phyloP scores from a whole-genome alignment of 352 stramenopile genomes.

The Pythium plurisporium region DNA sequence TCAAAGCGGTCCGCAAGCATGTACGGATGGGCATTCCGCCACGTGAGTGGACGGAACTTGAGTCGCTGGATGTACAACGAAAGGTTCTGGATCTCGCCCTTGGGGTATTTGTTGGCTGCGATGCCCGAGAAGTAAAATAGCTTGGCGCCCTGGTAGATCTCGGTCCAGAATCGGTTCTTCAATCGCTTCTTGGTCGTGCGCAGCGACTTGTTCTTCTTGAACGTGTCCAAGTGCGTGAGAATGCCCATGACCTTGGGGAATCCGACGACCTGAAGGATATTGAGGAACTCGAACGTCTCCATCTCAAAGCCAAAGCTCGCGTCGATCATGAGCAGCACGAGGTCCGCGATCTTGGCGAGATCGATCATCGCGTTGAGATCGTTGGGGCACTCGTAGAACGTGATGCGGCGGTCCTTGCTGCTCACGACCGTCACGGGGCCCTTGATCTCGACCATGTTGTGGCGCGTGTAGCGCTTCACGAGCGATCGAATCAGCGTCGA shows the following conservation, averaged over 20 bases:
- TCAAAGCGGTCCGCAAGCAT: conserved; percentile 97
- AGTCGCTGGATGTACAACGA: conserved; percentile 96
- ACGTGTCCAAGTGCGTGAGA: conserved; percentile 98
- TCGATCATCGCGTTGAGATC: conserved; percentile 93
- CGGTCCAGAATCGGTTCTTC: conserved; percentile 99
- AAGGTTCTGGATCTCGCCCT: conserved; percentile 98
- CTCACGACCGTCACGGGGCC: conserved; percentile 99
- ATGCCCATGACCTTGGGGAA: conserved; percentile 97
- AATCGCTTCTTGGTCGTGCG: conserved; percentile 98
- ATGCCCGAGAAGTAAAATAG: conserved; percentile 98
- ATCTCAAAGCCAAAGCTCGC: conserved; percentile 99
- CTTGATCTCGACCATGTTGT: conserved; percentile 96
- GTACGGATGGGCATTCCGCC: conserved; percentile 99
- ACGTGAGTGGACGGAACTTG: conserved; percentile 98
- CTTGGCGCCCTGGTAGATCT: conserved; percentile 94
- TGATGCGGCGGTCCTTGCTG: conserved; percentile 97
- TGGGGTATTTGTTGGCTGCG: conserved; percentile 99
- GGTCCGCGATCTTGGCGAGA: conserved; percentile 98
- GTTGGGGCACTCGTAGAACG: conserved; percentile 98
- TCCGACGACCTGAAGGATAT: conserved; percentile 95
- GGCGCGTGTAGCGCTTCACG: conserved; percentile 99
- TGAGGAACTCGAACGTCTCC: conserved; percentile 99
- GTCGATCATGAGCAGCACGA: conserved; percentile 98
- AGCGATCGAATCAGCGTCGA: conserved; percentile 97
- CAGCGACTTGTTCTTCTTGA: conserved; percentile 98